Percentiles rank a stretch among this genome's conserved stretches.
phyloP scores from a whole-genome alignment of 2,329 filamentous ascomycete species.

The Fusarium sp. region DNA sequence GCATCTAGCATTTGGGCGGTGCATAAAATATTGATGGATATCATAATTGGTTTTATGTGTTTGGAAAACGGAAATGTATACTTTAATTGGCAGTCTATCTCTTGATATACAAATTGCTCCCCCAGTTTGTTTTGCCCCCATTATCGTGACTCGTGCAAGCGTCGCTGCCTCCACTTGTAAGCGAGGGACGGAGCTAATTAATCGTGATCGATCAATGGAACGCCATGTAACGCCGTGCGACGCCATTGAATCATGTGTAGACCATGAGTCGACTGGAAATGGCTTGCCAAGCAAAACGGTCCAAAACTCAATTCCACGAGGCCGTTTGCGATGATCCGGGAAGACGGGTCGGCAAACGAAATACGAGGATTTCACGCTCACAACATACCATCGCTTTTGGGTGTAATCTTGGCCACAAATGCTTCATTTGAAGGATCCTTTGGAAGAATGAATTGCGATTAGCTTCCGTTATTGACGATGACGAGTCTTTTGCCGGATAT shows the following conservation, averaged over 20 bases:
- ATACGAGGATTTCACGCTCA: not conserved
- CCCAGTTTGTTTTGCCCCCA: slow-evolving; percentile 26
- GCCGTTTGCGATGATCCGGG: not conserved
- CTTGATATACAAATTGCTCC: not conserved
- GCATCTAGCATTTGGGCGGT: slow-evolving; percentile 3
- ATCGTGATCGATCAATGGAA: not conserved
- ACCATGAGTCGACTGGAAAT: not conserved
- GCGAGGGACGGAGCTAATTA: not conserved
- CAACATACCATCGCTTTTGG: not conserved
- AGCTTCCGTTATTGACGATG: not conserved
- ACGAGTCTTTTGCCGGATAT: not conserved
- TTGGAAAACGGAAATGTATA: slow-evolving; percentile 11
- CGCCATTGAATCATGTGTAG: not conserved
- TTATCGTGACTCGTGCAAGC: slow-evolving; percentile 21
- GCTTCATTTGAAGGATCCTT: not conserved
- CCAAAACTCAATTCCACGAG: not conserved
- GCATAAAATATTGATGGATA: slow-evolving; percentile 10
- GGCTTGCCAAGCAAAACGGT: not conserved
- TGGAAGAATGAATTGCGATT: not conserved
- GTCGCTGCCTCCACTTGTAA: not conserved
- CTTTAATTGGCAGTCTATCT: slow-evolving; percentile 12
- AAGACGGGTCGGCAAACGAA: not conserved
- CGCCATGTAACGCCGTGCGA: not conserved
- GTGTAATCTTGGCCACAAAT: not conserved
- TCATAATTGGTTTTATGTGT: slow-evolving; percentile 23